These are phyloP conservation scores for Vairimorpha ceranae DNA, from an alignment of 371 early-diverging fungal genomes.

Conservation along the genomic window DNA sequence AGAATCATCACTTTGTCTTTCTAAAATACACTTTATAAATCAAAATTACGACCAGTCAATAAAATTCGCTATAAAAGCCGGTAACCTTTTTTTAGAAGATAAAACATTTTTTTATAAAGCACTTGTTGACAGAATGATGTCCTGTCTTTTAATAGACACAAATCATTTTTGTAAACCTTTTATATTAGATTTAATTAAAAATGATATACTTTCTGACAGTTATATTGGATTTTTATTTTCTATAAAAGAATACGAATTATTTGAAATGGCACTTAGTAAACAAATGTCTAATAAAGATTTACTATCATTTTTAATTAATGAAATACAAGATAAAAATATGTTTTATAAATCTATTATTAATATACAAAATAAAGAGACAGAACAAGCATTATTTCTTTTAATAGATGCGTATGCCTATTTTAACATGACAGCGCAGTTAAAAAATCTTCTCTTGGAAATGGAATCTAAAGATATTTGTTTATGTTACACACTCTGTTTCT, in stretches of 20 bases:
- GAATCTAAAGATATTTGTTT: constrained; percentile 7
- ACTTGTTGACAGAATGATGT: constrained; percentile 38
- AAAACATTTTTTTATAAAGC: constrained; percentile 24
- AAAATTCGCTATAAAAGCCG: constrained; percentile 26
- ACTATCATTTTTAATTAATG: not conserved
- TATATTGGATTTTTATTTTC: constrained; percentile 34
- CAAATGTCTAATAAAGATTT: not conserved
- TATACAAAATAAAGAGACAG: not conserved
- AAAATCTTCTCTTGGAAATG: constrained; percentile 4
- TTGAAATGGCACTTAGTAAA: constrained; percentile 2
- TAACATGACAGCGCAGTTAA: constrained; percentile 13
- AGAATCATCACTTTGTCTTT: constrained; percentile 20
- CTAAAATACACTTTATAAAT: constrained; percentile 31
- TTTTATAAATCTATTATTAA: constrained; percentile 1
- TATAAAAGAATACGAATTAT: constrained; percentile 22
- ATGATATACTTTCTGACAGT: not conserved
- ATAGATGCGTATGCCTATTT: constrained; percentile 28
- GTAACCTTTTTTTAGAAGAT: constrained; percentile 19
- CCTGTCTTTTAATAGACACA: not conserved
- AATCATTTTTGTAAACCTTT: constrained; percentile 1
- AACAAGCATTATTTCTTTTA: constrained; percentile 5
- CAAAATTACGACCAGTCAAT: constrained; percentile 31
- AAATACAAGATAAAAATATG: not conserved
- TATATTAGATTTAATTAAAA: constrained; percentile 21
- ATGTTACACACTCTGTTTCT: constrained; percentile 26